Conservation (phyloP, 2,329 filamentous ascomycete genomes). For the Fusarium beomiforme region DNA sequence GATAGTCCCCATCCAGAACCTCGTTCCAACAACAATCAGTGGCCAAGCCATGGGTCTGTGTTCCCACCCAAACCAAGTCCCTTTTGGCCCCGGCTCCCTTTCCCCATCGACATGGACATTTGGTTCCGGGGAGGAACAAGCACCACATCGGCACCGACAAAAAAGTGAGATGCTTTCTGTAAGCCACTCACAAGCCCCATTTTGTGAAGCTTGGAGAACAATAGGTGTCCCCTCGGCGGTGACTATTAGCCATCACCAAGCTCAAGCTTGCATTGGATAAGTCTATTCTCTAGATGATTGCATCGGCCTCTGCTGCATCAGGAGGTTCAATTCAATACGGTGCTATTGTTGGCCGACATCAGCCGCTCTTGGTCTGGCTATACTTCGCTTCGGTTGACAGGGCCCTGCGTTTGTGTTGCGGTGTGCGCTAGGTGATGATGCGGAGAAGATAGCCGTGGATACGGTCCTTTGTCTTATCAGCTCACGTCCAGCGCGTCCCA, state of each 20-base stretch:
- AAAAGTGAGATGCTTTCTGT: neutral
- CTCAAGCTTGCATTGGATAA: neutral
- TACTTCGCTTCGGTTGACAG: constrained; percentile 7
- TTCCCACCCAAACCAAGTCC: constrained; percentile 7
- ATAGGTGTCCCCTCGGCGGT: neutral
- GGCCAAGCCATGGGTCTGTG: constrained; percentile 18
- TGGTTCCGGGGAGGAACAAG: neutral
- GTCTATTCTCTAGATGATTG: constrained; percentile 5
- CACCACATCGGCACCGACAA: neutral
- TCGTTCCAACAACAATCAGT: constrained; percentile 1
- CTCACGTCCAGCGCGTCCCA: constrained; percentile 12
- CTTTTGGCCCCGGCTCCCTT: constrained; percentile 13
- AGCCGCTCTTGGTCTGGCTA: constrained; percentile 29
- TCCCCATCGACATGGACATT: constrained; percentile 9
- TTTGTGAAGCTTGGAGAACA: constrained; percentile 1
- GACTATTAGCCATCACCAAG: neutral
- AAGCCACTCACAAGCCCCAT: constrained; percentile 29
- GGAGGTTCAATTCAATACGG: neutral
- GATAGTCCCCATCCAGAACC: constrained; percentile 25
- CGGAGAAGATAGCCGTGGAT: constrained; percentile 18
- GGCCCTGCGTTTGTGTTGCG: constrained; percentile 27
- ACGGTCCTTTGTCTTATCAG: constrained; percentile 23
- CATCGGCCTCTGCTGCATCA: neutral
- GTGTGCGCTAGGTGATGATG: constrained; percentile 14
- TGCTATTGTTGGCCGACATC: constrained; percentile 20